A percentile compares a stretch with the other conserved stretches of the same genome.
Evolutionary conservation across 192 early-diverging fungal species (phyloP).

Genomic region (Radiomyces spectabilis): DNA sequence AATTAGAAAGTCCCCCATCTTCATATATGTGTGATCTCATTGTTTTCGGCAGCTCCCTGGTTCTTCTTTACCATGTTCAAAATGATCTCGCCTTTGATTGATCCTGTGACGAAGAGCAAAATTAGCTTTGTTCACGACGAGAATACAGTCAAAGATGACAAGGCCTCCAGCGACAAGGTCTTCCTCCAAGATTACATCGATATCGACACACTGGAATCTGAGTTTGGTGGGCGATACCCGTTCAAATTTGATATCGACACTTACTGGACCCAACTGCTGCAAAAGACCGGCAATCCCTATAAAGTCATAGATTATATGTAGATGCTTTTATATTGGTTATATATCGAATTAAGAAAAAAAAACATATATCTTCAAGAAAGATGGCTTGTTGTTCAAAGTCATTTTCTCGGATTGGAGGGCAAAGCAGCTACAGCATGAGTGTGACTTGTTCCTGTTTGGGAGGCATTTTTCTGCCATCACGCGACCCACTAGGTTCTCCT

Average conservation of each 20-base stretch:
- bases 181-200: neutral
- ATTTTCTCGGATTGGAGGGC: no score
- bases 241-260: conserved; percentile 59
- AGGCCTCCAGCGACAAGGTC: neutral
- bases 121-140: conserved; percentile 53
- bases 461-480: no score
- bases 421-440: no score
- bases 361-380: neutral
- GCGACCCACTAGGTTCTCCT: no score
- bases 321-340: neutral
- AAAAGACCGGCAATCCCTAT: conserved; percentile 5
- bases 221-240: conserved; percentile 60
- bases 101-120: conserved; percentile 80
- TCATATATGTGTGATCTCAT: neutral
- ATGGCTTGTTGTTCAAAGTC: no score
- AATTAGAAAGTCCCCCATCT: neutral
- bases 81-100: conserved; percentile 77
- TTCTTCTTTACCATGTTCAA: conserved; percentile 77
- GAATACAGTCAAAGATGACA: neutral
- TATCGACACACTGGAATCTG: conserved; percentile 48
- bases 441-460: no score
- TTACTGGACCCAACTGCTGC: conserved; percentile 53
- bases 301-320: conserved; percentile 1
- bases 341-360: neutral
- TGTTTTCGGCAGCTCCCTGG: conserved; percentile 52